Conservation (phyloP, 305 asterid genomes). For the Stenogyne calaminthoides region DNA sequence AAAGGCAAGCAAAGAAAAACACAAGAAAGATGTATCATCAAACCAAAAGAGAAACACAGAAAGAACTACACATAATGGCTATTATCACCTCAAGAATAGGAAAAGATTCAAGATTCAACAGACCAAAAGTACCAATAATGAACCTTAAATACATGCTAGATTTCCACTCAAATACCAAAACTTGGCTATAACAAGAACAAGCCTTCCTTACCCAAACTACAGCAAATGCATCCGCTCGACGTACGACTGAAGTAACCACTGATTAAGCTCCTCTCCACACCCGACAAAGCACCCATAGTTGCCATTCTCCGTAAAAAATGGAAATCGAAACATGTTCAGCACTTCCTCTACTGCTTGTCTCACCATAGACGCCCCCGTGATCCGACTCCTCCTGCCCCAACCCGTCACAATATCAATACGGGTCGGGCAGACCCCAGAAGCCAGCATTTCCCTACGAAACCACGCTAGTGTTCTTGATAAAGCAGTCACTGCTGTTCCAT, state of each 20-base stretch:
- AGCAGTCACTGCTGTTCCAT: slow-evolving; percentile 95
- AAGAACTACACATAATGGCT: neutral
- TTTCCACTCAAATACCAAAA: slow-evolving; percentile 28
- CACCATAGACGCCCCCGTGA: slow-evolving; percentile 84
- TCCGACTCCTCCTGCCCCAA: slow-evolving; percentile 94
- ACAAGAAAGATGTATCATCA: neutral
- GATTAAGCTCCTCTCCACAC: slow-evolving; percentile 79
- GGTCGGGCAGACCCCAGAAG: slow-evolving; percentile 60
- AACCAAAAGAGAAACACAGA: neutral
- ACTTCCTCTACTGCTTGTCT: slow-evolving; percentile 75
- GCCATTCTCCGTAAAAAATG: slow-evolving; percentile 70
- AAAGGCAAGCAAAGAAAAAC: neutral
- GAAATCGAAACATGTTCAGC: slow-evolving; percentile 70
- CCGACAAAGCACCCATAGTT: slow-evolving; percentile 93
- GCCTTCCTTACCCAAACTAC: slow-evolving; percentile 32
- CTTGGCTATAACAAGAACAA: slow-evolving; percentile 21
- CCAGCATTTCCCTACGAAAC: slow-evolving; percentile 73
- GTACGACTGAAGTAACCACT: slow-evolving; percentile 80
- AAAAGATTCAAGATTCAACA: neutral
- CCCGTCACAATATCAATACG: slow-evolving; percentile 92
- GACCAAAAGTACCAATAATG: slow-evolving; percentile 8
- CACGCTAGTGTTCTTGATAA: slow-evolving; percentile 87
- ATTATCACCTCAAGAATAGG: neutral
- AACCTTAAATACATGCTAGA: slow-evolving; percentile 12
- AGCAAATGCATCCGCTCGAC: slow-evolving; percentile 96